phyloP scores from a whole-genome alignment of 768 basidiomycete species.

The Daedaleopsis nitida region DNA sequence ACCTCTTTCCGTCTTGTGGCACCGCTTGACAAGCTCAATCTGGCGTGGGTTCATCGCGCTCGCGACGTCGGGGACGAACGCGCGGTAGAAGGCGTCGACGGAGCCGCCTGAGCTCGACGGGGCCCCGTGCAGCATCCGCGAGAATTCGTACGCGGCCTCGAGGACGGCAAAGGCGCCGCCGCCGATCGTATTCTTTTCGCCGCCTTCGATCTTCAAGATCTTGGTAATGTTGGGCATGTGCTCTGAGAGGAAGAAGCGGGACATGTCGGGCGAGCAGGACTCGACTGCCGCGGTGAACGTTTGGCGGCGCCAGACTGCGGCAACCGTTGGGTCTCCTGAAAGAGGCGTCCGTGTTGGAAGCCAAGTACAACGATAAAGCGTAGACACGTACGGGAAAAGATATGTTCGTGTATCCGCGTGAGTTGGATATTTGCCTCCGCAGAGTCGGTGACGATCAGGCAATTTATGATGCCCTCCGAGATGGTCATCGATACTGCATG shows the following conservation, averaged over 20 bases:
- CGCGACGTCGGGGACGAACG: conserved; percentile 83
- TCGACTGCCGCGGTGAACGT: conserved; percentile 89
- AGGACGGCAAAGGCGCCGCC: conserved; percentile 57
- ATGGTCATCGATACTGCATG: conserved; percentile 80
- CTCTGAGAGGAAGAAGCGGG: conserved; percentile 65
- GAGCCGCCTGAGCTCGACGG: conserved; percentile 49
- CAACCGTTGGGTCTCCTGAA: conserved; percentile 84
- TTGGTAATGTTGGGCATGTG: conserved; percentile 67
- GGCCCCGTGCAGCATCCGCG: conserved; percentile 83
- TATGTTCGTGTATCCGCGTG: conserved; percentile 84
- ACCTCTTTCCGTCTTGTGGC: conserved; percentile 72
- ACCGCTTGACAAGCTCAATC: conserved; percentile 84
- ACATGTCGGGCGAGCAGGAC: conserved; percentile 70
- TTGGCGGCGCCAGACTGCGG: conserved; percentile 86
- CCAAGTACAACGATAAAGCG: not conserved
- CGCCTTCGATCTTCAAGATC: conserved; percentile 44
- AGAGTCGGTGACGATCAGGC: conserved; percentile 84
- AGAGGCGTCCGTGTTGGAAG: not conserved
- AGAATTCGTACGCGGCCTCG: conserved; percentile 76
- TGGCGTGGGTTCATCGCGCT: conserved; percentile 73
- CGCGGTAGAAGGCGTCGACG: conserved; percentile 77
- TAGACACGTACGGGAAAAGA: conserved; percentile 72
- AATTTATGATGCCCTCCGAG: conserved; percentile 81
- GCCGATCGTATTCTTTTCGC: conserved; percentile 7
- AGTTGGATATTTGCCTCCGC: conserved; percentile 83